Base-by-base conservation (phyloP, 208 protist species). In the Hexamita inflata region DNA sequence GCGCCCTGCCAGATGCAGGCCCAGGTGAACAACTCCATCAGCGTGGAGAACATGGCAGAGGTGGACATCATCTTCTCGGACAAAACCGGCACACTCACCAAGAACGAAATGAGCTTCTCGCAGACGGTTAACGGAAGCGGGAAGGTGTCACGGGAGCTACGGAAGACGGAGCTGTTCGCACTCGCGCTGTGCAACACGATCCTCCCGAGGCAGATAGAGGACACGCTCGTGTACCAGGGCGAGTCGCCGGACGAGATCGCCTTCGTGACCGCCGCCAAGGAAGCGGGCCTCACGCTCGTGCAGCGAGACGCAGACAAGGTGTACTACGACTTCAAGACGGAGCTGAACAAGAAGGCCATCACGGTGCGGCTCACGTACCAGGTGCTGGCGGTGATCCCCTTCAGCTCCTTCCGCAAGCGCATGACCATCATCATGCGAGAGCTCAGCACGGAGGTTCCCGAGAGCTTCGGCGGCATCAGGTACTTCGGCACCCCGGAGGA, bases 21-120 rank as follows among this genome's bases (percentile, higher is more conserved):
- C 34, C 34, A 42, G 30, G 64, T 70, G 19, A 13, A 45, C 19
- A 32, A n/a, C 34, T 70, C 64, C 7, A 45, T 45, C 24, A 9
- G 9, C 11, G 38, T 70, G 19, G 95, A 98, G 82, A 93, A 97
- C 80, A 82, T 98, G 1, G 93, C 93, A n/a, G 85, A 94, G 32
- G 87, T 98, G 45, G 86, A 91, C 62, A 97, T 94, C 82, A 84
- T 98, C 30, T 92, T 98, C 74, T 90, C 88, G 15, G 94, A 97
- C 83, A 98, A 98, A 84, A 97, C 94, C 9, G 94, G 94, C 57
- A 97, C 94, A 39, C 81, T 98, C 28, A 98, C 94, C 2, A 89
- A 95, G 79, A 96, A 96, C 81, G 90, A 89, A 64, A 94, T 92
- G 89, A 76, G 85, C 58, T 90, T 93, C 78, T 19, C 32, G 28